Evolutionary conservation across 352 stramenopile genomes (phyloP).

Genomic region (Blastocystis sp.): DNA sequence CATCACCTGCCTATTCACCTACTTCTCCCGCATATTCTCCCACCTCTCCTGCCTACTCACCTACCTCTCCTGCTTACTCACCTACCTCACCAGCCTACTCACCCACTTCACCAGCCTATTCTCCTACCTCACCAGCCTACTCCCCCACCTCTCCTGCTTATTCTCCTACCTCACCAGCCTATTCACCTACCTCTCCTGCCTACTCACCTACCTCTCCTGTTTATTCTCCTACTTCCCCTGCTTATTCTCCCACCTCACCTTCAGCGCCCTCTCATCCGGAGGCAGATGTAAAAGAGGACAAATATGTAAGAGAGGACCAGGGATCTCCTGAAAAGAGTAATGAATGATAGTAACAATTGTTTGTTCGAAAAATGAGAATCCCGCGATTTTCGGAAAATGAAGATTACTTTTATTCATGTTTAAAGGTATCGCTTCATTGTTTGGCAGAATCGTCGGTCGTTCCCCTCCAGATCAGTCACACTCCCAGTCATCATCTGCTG

Average conservation of each 20-base stretch:
- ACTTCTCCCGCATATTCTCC: slow-evolving; percentile 10
- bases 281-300: slow-evolving; percentile 68
- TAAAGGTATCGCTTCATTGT: slow-evolving; percentile 21
- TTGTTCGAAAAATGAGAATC: not conserved
- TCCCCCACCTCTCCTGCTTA: slow-evolving; percentile 63
- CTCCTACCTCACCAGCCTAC: slow-evolving; percentile 73
- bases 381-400: not conserved
- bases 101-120: slow-evolving; percentile 65
- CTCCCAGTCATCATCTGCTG: not conserved
- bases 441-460: not conserved
- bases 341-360: not conserved
- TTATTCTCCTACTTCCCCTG: slow-evolving; percentile 68
- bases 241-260: slow-evolving; percentile 74
- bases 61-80: slow-evolving; percentile 73
- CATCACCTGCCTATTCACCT: not conserved
- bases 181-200: slow-evolving; percentile 71
- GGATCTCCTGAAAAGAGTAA: not conserved
- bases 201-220: slow-evolving; percentile 72
- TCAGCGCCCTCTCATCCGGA: slow-evolving; percentile 78
- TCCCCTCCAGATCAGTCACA: not conserved
- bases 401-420: not conserved
- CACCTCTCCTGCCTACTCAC: slow-evolving; percentile 51
- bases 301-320: slow-evolving; percentile 66
- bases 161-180: slow-evolving; percentile 63
- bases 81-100: slow-evolving; percentile 72